Evolutionary conservation across 2,329 filamentous ascomycete species (phyloP).

Genomic region (Fusarium subtropicale): DNA sequence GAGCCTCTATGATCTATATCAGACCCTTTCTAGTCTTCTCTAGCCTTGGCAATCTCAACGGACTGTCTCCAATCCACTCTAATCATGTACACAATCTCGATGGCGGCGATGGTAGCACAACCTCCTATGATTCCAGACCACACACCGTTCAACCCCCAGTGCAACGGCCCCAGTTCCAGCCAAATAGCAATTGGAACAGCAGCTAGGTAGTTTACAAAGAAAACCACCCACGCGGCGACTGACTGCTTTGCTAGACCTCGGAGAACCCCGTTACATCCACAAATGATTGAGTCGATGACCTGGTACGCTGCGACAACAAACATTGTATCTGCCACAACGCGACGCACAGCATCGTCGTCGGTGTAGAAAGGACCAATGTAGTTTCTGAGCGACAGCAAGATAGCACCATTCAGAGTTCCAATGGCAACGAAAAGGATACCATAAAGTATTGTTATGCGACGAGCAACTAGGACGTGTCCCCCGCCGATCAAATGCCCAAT

Average conservation of each 20-base stretch:
- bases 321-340: slow-evolving; percentile 14
- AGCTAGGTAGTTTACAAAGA: slow-evolving; percentile 32
- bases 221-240: slow-evolving; percentile 31
- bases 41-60: slow-evolving; percentile 13
- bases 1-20: fast-evolving
- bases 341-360: slow-evolving; percentile 8
- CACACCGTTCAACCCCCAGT: slow-evolving; percentile 21
- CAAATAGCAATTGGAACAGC: slow-evolving; percentile 32
- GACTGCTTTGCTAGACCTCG: slow-evolving; percentile 29
- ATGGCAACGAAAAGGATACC: slow-evolving; percentile 18
- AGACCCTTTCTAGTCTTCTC: slow-evolving; percentile 15
- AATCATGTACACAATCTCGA: slow-evolving; percentile 28
- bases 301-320: slow-evolving; percentile 23
- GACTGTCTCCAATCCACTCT: slow-evolving; percentile 28
- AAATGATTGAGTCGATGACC: slow-evolving; percentile 21
- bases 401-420: slow-evolving; percentile 13
- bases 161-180: slow-evolving; percentile 18
- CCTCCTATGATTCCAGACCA: slow-evolving; percentile 34
- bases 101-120: background rate
- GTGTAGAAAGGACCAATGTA: slow-evolving; percentile 27
- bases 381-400: slow-evolving; percentile 16
- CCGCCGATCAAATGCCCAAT: slow-evolving; percentile 29
- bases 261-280: slow-evolving; percentile 30
- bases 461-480: slow-evolving; percentile 12
- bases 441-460: slow-evolving; percentile 23